Conservation (phyloP, 495 filamentous ascomycete genomes). For the Xylaria longipes region DNA sequence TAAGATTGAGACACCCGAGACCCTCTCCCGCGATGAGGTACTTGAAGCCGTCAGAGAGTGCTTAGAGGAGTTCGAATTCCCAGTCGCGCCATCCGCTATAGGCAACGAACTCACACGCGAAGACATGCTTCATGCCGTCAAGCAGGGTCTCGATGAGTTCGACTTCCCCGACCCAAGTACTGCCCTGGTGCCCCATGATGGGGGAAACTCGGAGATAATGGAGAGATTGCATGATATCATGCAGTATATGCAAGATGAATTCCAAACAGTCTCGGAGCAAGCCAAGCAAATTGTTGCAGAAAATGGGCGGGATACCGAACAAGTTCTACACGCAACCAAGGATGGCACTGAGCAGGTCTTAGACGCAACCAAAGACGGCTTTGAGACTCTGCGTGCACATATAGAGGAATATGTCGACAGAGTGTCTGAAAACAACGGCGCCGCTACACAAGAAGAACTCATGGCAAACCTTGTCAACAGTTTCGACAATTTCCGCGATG, state of each 20-base stretch:
- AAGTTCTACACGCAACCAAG: slow-evolving; percentile 78
- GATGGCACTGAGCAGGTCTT: slow-evolving; percentile 67
- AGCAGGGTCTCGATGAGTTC: slow-evolving; percentile 56
- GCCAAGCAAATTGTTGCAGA: slow-evolving; percentile 76
- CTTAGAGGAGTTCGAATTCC: slow-evolving; percentile 75
- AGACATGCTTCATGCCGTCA: slow-evolving; percentile 61
- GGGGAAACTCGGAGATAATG: slow-evolving; percentile 66
- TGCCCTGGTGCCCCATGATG: slow-evolving; percentile 43
- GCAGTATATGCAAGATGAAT: slow-evolving; percentile 71
- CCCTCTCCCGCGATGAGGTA: slow-evolving; percentile 79
- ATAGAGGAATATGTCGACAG: slow-evolving; percentile 66
- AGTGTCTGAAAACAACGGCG: slow-evolving; percentile 69
- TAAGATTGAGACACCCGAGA: slow-evolving; percentile 66
- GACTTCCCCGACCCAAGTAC: slow-evolving; percentile 48
- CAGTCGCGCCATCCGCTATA: slow-evolving; percentile 52
- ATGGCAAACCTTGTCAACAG: slow-evolving; percentile 74
- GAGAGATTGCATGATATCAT: slow-evolving; percentile 76
- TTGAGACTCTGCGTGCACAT: slow-evolving; percentile 77
- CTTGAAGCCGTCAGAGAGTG: slow-evolving; percentile 77
- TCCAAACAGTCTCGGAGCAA: slow-evolving; percentile 64
- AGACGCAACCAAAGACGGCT: slow-evolving; percentile 83
- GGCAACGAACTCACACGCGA: slow-evolving; percentile 56
- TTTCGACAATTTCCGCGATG: slow-evolving; percentile 74
- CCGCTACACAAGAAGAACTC: slow-evolving; percentile 76
- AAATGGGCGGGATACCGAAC: slow-evolving; percentile 64